Evolutionary conservation across 371 early-diverging fungal species (phyloP), one percentile per base, ranked within the genome.

Genomic region (Phascolomyces articulosus): DNA sequence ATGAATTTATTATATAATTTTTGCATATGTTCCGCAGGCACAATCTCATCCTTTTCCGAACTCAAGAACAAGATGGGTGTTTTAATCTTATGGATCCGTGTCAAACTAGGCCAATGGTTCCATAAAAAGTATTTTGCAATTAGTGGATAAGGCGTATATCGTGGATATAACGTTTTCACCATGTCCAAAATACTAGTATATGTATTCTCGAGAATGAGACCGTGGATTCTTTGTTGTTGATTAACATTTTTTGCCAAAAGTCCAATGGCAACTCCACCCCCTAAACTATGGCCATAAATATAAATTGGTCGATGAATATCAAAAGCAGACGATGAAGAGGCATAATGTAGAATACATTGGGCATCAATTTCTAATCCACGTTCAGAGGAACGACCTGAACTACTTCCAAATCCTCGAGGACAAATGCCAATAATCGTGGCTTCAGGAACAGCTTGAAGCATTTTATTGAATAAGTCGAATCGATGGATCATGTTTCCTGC

Each of bases 401-500:
- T 72, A 38, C 64, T 64, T 28, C 83, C 79, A 66, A 72, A 82
- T 9, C 80, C 79, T 21, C 83, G 78, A 63, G 75, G 75, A 53
- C 75, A 69, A 28, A 77, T 60, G 1, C 73, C 80, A 10, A 71
- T 70, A 10, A 79, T 62, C 0, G 74, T 61, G 27, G 72, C 23
- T 18, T 68, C 64, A 4, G 73, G 62, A 0, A 60, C 65, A 28
- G 38, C 63, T 38, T 6, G n/a, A 8, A 67, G 20, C 28, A 74
- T 54, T 0, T 65, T 58, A n/a, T 69, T 51, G 41, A 81, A 82
- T 11, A 77, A 49, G 3, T 65, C 68, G 16, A 75, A 40, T 28
- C 83, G 78, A 49, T 76, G 73, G 20, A 70, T 67, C 70, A 76
- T 78, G 38, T 79, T 82, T 9, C 83, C 83, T 23, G 79, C 83